These are phyloP conservation scores for Lachancea sp. DNA, from an alignment of 805 yeast species.

Conservation along the genomic window DNA sequence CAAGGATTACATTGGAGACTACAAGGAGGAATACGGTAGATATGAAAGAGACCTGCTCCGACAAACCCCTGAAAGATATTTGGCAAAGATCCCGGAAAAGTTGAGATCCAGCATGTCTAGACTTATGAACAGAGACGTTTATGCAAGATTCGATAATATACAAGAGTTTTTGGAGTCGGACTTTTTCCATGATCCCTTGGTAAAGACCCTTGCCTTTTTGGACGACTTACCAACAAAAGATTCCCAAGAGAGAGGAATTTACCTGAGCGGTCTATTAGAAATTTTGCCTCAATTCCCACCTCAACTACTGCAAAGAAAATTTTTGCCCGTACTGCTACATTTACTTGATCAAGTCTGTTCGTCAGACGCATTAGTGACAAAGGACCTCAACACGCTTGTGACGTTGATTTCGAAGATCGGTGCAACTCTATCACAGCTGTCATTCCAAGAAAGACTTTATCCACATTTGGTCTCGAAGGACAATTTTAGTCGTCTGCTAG, in stretches of 20 bases:
- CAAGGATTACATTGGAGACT: conserved; percentile 52
- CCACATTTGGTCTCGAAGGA: conserved; percentile 31
- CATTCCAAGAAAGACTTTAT: conserved; percentile 67
- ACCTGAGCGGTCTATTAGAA: conserved; percentile 56
- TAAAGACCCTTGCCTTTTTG: conserved; percentile 70
- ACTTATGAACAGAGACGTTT: conserved; percentile 51
- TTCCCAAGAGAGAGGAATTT: conserved; percentile 57
- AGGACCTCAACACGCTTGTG: conserved; percentile 34
- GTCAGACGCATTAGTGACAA: conserved; percentile 37
- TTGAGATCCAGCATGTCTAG: conserved; percentile 43
- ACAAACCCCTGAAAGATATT: conserved; percentile 35
- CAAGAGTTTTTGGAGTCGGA: conserved; percentile 58
- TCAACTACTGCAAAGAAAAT: conserved; percentile 54
- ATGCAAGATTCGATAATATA: conserved; percentile 43
- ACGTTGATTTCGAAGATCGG: conserved; percentile 60
- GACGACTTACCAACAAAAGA: conserved; percentile 79
- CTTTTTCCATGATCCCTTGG: conserved; percentile 75
- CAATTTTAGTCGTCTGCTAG: conserved; percentile 19
- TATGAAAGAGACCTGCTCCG: conserved; percentile 42
- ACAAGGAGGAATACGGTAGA: conserved; percentile 48
- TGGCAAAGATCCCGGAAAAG: conserved; percentile 55
- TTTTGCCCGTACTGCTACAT: conserved; percentile 62
- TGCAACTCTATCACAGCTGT: conserved; percentile 58
- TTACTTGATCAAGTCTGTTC: conserved; percentile 35
- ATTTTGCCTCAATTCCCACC: conserved; percentile 55